Percentiles rank a stretch among this genome's conserved stretches.
Conservation (phyloP, 805 yeast species). For the Saturnispora hagleri region DNA sequence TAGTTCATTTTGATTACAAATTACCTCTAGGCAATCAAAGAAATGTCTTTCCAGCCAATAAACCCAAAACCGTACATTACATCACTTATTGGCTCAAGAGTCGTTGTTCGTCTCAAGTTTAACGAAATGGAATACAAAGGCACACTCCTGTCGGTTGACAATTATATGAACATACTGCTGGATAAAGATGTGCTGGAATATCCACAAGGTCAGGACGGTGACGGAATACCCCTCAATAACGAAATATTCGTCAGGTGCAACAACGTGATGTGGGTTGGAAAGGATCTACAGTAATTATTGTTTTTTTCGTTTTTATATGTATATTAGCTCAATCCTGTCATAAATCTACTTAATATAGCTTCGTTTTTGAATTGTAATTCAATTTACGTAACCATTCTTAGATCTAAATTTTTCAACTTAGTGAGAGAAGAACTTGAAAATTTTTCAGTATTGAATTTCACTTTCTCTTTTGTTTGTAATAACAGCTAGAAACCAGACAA, state of each 20-base stretch:
- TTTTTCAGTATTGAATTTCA: neutral
- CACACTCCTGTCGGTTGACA: constrained; percentile 66
- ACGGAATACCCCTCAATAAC: constrained; percentile 20
- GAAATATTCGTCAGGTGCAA: constrained; percentile 87
- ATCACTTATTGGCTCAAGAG: constrained; percentile 59
- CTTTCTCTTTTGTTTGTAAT: neutral
- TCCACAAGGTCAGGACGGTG: constrained; percentile 36
- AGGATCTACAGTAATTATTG: constrained; percentile 28
- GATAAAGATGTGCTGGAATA: constrained; percentile 43
- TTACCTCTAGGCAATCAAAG: neutral
- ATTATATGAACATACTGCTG: constrained; percentile 83
- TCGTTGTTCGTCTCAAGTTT: constrained; percentile 80
- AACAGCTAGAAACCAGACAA: neutral
- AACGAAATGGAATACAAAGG: constrained; percentile 86
- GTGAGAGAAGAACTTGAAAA: neutral
- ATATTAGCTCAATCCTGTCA: neutral
- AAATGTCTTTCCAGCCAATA: constrained; percentile 47
- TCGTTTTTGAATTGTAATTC: neutral
- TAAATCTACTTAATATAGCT: neutral
- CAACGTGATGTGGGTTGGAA: constrained; percentile 72
- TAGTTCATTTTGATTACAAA: neutral
- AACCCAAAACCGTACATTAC: constrained; percentile 89
- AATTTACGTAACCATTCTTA: neutral
- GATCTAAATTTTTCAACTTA: neutral
- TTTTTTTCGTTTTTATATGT: neutral